Base-by-base conservation (phyloP, 371 early-diverging fungal species). In the Rhizomucor pusillus region DNA sequence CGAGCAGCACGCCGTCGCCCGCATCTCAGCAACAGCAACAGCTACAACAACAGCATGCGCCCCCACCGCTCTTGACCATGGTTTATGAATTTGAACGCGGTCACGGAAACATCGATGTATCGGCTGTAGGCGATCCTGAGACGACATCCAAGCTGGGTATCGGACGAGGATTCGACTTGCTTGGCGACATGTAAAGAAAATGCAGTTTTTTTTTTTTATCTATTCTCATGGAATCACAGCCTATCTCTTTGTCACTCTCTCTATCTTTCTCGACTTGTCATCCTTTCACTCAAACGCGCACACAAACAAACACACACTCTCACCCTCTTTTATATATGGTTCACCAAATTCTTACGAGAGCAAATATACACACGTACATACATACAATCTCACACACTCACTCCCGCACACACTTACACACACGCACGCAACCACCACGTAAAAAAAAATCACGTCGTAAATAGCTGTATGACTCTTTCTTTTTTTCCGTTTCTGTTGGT, bases 81-180 rank as follows among this genome's bases (percentile, higher is more conserved):
- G 59, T 70, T 3, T 82, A 71, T 52, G 81, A 79, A 41, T 82
- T 82, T 55, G 79, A 80, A 62, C 65, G 69, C 5, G 81, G 81
- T 1, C 62, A 65, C 19, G 81, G 83, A 0, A 60, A 65, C 16
- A 68, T 73, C 40, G 73, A 70, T 23, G 49, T 72, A 1, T 52
- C 60, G 13, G 57, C 62, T 13, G 48, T 61, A 10, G 66, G 66
- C 1, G 66, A 66, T 24, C 23, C 60, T 1, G 20, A 34, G 11
- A 47, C 44, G 12, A 43, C 36, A n/a, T 47, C 43, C 37, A 54
- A 57, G 29, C 47, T 65, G 16, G 60, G 57, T 36, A 54, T 60
- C 47, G 61, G 61, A 19, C 56, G 54, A n/a, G 57, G 44, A 11
- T 54, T 64, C 25, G 63, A 63, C 43, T 54, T 60, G 29, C 47